phyloP scores from a whole-genome alignment of 768 basidiomycete genomes.

The Holtermannia corniformis region DNA sequence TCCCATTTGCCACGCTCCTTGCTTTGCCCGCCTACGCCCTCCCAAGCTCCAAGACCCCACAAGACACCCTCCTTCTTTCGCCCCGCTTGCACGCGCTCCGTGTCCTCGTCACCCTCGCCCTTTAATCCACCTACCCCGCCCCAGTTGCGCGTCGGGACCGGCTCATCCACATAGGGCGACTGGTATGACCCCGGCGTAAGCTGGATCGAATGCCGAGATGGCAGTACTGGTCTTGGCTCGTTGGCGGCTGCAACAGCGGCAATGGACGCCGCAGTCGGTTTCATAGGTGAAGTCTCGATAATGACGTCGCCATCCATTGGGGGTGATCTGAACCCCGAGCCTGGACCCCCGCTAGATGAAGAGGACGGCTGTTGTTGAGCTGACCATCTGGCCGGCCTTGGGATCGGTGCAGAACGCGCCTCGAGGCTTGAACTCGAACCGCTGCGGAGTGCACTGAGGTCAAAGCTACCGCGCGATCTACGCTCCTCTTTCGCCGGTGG shows the following conservation, averaged over 20 bases:
- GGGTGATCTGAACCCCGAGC: neutral
- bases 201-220: conserved; percentile 14
- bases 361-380: too few relatives aligned
- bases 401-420: too few relatives aligned
- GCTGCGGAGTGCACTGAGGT: neutral
- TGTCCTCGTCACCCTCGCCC: conserved; percentile 27
- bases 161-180: conserved; percentile 5
- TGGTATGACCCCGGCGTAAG: conserved; percentile 8
- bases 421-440: too few relatives aligned
- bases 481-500: conserved; percentile 14
- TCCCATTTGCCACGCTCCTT: conserved; percentile 37
- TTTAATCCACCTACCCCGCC: conserved; percentile 19
- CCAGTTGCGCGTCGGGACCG: neutral
- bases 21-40: conserved; percentile 23
- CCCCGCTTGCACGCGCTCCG: conserved; percentile 27
- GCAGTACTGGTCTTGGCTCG: conserved; percentile 5
- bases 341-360: too few relatives aligned
- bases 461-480: conserved; percentile 6
- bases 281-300: neutral
- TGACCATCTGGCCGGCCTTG: neutral
- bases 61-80: conserved; percentile 40
- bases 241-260: conserved; percentile 1
- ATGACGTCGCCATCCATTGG: neutral
- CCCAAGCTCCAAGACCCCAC: conserved; percentile 39
- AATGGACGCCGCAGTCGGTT: neutral